These are phyloP conservation scores for Chlamydomonas incerta DNA, from an alignment of 139 green algal genomes.

Conservation along the genomic window DNA sequence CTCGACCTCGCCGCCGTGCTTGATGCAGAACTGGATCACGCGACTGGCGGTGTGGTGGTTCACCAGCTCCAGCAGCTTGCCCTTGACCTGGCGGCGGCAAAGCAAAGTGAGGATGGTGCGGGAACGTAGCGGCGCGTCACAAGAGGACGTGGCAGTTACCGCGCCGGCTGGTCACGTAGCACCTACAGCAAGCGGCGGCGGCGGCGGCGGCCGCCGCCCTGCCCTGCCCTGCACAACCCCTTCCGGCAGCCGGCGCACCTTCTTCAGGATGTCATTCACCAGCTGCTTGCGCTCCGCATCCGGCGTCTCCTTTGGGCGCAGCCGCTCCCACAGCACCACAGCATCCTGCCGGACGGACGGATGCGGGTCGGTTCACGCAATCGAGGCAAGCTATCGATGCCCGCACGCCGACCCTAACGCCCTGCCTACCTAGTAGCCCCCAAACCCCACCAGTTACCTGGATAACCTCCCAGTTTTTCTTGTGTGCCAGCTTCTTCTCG, in stretches of 20 bases:
- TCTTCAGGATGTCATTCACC: slow-evolving; percentile 64
- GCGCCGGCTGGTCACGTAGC: too few relatives aligned
- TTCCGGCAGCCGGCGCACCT: slow-evolving; percentile 54
- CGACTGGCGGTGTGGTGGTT: slow-evolving; percentile 82
- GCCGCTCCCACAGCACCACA: slow-evolving; percentile 77
- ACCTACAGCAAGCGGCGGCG: too few relatives aligned
- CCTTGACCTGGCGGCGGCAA: slow-evolving; percentile 64
- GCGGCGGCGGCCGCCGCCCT: too few relatives aligned
- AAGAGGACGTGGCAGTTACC: too few relatives aligned
- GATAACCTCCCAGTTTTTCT: slow-evolving; percentile 65
- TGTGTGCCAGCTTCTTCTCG: slow-evolving; percentile 55
- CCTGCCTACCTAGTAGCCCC: too few relatives aligned
- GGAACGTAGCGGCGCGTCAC: too few relatives aligned
- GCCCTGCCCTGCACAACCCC: too few relatives aligned
- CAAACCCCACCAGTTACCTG: slow-evolving; percentile 42
- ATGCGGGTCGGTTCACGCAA: too few relatives aligned
- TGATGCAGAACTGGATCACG: slow-evolving; percentile 88
- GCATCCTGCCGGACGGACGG: slow-evolving; percentile 45
- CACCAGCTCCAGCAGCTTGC: slow-evolving; percentile 75
- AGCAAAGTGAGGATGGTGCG: not conserved
- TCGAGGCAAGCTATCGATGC: too few relatives aligned
- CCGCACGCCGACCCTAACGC: too few relatives aligned
- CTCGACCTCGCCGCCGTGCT: slow-evolving; percentile 72
- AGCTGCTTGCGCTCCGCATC: slow-evolving; percentile 65
- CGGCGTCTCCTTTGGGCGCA: slow-evolving; percentile 64